Conservation (phyloP, 345 rosid genomes). For the Cardamine resedifolia region DNA sequence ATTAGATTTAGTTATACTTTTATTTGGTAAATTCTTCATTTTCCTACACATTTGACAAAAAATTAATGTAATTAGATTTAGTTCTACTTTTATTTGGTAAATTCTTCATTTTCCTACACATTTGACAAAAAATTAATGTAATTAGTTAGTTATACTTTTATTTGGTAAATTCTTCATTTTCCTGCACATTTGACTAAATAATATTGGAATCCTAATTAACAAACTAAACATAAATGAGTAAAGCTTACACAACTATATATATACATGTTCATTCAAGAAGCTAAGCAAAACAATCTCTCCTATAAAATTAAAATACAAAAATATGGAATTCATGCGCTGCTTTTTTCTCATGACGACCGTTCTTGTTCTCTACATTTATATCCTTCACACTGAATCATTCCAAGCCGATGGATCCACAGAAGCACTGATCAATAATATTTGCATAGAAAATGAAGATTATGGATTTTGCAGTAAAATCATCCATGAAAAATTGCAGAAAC, state of each 20-base stretch:
- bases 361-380: background rate
- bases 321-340: background rate
- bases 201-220: background rate
- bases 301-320: background rate
- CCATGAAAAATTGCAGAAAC: conserved; percentile 6
- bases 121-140: background rate
- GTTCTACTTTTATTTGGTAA: too few species aligned
- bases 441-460: conserved; percentile 17
- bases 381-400: background rate
- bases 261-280: conserved; percentile 12
- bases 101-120: too few species aligned
- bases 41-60: too few species aligned
- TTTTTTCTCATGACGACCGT: background rate
- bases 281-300: conserved; percentile 2
- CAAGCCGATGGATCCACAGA: background rate
- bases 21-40: too few species aligned
- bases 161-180: conserved; percentile 9
- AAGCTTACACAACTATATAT: conserved; percentile 7
- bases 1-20: too few species aligned
- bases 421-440: conserved; percentile 12
- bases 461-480: conserved; percentile 12
- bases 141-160: background rate
- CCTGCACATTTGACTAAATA: conserved; percentile 1
- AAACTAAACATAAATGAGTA: background rate
- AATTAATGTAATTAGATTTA: too few species aligned